These are phyloP conservation scores for Hyphopichia burtonii DNA, from an alignment of 1,139 yeast genomes.

Conservation along the genomic window DNA sequence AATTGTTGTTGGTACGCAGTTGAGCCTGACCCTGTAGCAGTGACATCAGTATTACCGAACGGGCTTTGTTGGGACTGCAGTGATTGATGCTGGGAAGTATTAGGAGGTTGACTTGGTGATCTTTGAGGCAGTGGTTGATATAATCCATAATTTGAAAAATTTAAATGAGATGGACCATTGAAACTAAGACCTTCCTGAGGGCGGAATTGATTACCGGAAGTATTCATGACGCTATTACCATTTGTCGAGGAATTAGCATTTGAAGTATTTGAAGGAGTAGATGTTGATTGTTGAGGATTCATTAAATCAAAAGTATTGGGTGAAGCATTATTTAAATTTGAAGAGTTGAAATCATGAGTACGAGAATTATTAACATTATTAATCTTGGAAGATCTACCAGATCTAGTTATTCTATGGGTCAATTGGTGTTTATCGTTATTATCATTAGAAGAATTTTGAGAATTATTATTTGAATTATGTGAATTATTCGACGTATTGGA, in stretches of 20 bases:
- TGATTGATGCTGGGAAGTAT: constrained; percentile 4
- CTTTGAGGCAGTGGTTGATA: constrained; percentile 13
- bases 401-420: constrained; percentile 4
- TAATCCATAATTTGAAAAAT: constrained; percentile 13
- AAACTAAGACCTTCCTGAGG: constrained; percentile 32
- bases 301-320: constrained; percentile 21
- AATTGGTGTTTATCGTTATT: constrained; percentile 8
- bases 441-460: constrained; percentile 13
- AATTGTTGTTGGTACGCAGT: constrained; percentile 28
- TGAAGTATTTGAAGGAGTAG: neutral
- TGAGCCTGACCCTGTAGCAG: constrained; percentile 5
- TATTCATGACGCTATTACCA: constrained; percentile 6
- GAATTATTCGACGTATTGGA: neutral
- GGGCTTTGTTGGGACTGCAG: constrained; percentile 5
- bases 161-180: constrained; percentile 13
- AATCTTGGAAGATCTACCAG: neutral
- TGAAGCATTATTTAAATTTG: constrained; percentile 2
- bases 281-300: constrained; percentile 16
- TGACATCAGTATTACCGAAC: neutral
- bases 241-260: constrained; percentile 5
- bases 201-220: constrained; percentile 27
- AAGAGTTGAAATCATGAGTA: constrained; percentile 7
- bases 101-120: constrained; percentile 10
- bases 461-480: constrained; percentile 5
- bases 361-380: neutral